Conservation (phyloP, 768 basidiomycete species). For the Lactarius evosmus region DNA sequence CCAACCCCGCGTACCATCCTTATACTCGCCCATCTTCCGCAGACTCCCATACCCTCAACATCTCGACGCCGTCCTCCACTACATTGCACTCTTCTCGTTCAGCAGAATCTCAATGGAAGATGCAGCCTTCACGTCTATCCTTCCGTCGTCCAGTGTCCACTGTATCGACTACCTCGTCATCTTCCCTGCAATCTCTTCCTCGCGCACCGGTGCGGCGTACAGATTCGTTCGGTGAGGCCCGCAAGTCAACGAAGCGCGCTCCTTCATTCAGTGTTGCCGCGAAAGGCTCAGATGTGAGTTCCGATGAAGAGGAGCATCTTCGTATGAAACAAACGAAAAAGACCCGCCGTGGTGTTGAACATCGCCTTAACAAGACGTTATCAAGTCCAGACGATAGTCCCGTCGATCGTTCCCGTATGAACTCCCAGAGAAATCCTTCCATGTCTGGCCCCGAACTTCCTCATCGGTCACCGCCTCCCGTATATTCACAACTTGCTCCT, state of each 20-base stretch:
- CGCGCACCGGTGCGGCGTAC: conserved; percentile 15
- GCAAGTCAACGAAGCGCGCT: conserved; percentile 26
- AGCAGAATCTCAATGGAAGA: conserved; percentile 17
- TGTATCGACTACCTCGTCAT: conserved; percentile 24
- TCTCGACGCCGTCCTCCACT: conserved; percentile 31
- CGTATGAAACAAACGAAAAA: conserved; percentile 26
- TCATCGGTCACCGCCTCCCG: conserved; percentile 8
- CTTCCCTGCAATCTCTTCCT: conserved; percentile 22
- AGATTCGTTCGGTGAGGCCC: conserved; percentile 21
- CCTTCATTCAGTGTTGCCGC: conserved; percentile 24
- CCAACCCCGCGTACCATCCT: conserved; percentile 54
- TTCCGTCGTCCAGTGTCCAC: conserved; percentile 21
- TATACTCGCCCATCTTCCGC: conserved; percentile 53
- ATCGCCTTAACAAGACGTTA: conserved; percentile 7
- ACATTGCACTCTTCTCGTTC: conserved; percentile 25
- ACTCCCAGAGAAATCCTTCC: conserved; percentile 23
- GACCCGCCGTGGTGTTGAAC: conserved; percentile 19
- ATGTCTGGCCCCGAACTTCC: conserved; percentile 28
- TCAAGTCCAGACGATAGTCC: conserved; percentile 14
- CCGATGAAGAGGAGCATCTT: conserved; percentile 24
- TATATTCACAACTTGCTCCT: conserved; percentile 1
- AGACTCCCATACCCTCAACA: conserved; percentile 40
- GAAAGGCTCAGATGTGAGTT: conserved; percentile 16
- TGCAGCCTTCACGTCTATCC: conserved; percentile 19
- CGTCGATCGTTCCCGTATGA: conserved; percentile 18